Evolutionary conservation across 2,329 filamentous ascomycete genomes (phyloP).

Genomic region (Myriosclerotinia duriaeana): DNA sequence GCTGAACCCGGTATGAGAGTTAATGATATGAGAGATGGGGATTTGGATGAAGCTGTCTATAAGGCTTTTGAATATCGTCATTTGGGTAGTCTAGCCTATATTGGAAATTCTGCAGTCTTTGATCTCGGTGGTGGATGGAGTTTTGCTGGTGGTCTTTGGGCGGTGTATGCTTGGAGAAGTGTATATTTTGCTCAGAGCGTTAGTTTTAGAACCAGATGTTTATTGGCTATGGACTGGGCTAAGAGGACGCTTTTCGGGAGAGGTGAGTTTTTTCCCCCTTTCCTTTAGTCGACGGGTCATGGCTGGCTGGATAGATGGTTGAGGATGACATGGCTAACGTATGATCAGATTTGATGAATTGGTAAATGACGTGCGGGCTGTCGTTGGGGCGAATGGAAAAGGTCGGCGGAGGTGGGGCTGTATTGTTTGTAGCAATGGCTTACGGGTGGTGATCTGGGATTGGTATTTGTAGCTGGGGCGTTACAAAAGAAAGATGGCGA

Average conservation of each 20-base stretch:
- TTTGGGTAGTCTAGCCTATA: constrained; percentile 86
- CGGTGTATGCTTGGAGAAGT: constrained; percentile 93
- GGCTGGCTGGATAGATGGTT: neutral
- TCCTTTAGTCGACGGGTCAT: neutral
- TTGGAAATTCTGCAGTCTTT: constrained; percentile 95
- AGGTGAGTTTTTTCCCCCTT: constrained; percentile 54
- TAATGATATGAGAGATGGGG: constrained; percentile 84
- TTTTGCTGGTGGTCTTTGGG: constrained; percentile 79
- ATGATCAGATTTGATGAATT: constrained; percentile 10
- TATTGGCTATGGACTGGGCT: constrained; percentile 98
- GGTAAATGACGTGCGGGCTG: neutral
- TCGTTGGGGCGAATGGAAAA: neutral
- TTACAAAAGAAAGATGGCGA: neutral
- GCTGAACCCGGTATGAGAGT: constrained; percentile 70
- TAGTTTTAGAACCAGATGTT: constrained; percentile 79
- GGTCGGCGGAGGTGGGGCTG: neutral
- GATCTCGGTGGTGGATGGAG: constrained; percentile 78
- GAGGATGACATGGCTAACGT: neutral
- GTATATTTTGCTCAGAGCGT: constrained; percentile 98
- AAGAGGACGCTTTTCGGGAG: constrained; percentile 93
- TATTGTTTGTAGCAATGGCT: neutral
- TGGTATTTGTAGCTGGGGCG: neutral
- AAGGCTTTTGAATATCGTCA: constrained; percentile 94
- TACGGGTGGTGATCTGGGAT: neutral
- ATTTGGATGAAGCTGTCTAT: constrained; percentile 88